A percentile compares a stretch with the other conserved stretches of the same genome.
Conservation (phyloP, 192 early-diverging fungal genomes). For the Podochytrium sp. region DNA sequence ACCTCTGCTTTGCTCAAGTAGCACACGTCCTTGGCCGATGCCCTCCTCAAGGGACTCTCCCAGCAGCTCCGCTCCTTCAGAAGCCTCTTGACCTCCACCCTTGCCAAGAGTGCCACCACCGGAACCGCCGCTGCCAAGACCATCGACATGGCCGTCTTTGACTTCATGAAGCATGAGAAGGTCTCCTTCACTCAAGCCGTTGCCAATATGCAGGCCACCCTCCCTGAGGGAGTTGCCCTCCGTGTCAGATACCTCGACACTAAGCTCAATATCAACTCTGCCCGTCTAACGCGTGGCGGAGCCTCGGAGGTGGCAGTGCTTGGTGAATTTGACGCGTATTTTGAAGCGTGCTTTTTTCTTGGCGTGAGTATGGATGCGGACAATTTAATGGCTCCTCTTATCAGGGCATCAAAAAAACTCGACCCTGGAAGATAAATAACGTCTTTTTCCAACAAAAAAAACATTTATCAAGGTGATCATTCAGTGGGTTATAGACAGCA, state of each 20-base stretch:
- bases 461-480: too few species aligned
- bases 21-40: conserved; percentile 10
- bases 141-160: conserved; percentile 33
- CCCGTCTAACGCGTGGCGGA: too few species aligned
- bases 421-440: too few species aligned
- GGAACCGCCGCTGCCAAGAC: background rate
- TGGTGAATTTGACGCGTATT: too few species aligned
- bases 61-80: conserved; percentile 33
- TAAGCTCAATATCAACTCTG: conserved; percentile 27
- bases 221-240: background rate
- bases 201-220: background rate
- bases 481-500: too few species aligned
- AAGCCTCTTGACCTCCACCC: conserved; percentile 9
- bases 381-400: too few species aligned
- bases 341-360: too few species aligned
- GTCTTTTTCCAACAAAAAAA: too few species aligned
- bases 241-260: conserved; percentile 19
- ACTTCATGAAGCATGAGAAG: conserved; percentile 39
- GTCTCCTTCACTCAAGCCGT: conserved; percentile 22
- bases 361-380: too few species aligned
- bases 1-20: conserved; percentile 6
- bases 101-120: background rate
- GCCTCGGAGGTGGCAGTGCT: too few species aligned
- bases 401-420: too few species aligned
- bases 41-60: conserved; percentile 31